Base-by-base conservation (phyloP, 345 rosid species). In the Eucalyptus grandis region DNA sequence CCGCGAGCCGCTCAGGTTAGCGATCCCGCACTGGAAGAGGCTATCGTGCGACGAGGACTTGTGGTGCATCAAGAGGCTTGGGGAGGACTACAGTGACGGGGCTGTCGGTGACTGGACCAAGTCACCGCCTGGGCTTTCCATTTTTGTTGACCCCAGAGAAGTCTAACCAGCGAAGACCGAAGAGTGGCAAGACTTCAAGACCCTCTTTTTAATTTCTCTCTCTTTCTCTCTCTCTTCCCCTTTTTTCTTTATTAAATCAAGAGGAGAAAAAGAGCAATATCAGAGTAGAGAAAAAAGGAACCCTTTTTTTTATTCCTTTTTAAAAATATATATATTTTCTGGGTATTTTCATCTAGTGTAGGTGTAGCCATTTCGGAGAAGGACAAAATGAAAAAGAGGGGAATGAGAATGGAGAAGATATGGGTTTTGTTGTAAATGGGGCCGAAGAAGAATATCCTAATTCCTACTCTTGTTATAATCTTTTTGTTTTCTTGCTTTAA, bases 81-180 rank as follows among this genome's bases (percentile, higher is more conserved):
- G 96, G 90, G 96, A 94, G 86, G 98, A 94, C 90, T 95, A 95
- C 77, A 94, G 96, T 86, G 99, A 98, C 88, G 99, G 98, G 31
- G 91, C 94, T 34, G 93, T 92, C 54, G 96, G 92, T 65, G 99
- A 98, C 93, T 98, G 99, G 99, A 96, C 98, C 17, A 98, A 96
- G 90, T 98, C 99, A 90, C 92, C 95, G 24, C 93, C 98, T 62
- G 98, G 94, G 83, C 86, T 91, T 93, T 97, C 99, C 58, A 94
- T 98, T 93, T 98, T 98, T 91, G 99, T 98, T 89, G 99, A 98
- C 95, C 99, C 99, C 40, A 95, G 99, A 90, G 99, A 98, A 86
- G 86, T 97, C 88, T 98, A 87, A 91, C 30, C 15, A 40, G 30
- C 47, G 47, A 77, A 77, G 47, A 40, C 85, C 85, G 30, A 77